Evolutionary conservation across 139 green algal species (phyloP), one percentile per base, ranked within the genome.

Genomic region (Prasinococcaceae sp.): DNA sequence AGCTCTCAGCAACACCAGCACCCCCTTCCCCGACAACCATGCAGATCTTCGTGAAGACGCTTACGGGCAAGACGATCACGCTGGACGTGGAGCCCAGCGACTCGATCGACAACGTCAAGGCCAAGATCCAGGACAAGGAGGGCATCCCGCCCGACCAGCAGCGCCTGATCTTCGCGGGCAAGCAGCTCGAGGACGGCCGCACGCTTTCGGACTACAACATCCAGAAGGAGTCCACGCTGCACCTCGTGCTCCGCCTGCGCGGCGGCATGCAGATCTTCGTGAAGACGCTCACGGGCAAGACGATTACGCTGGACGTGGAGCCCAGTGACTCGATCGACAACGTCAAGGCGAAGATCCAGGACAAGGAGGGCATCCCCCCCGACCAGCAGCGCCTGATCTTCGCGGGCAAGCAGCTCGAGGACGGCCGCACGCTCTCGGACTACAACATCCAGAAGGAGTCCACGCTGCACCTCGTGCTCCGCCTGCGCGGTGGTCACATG

Each of bases 321-420:
- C 25, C 25, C 23, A 61, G 53, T 43, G 53, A 61, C 53, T 72
- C 66, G 27, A 71, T 70, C 47, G 63, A 78, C 36, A 65, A 73
- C 43, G 60, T 75, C n/a, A 78, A 78, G 55, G 55, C 71, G 23
- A 76, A 79, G 54, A 76, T 79, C 37, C 71, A 79, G 64, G 67
- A 76, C 51, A 76, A 79, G 62, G 71, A 79, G 42, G 71, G 68
- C 23, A 73, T 95, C 54, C 86, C 86, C 6, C 86, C 86, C 29
- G 86, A 95, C 76, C 85, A 94, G 81, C 86, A 95, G 79, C 79
- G 86, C 38, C 74, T 95, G 39, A 95, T 95, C 61, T 95, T 95
- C 55, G 86, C 86, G 19, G 86, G 86, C 69, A 95, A 95, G 79
- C 86, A 95, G 79, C 81, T 95, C 57, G 86, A 95, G 74, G 86